Percentiles rank a stretch among this genome's conserved stretches.
phyloP scores from a whole-genome alignment of 192 early-diverging fungal genomes.

The Pilaira anomala region DNA sequence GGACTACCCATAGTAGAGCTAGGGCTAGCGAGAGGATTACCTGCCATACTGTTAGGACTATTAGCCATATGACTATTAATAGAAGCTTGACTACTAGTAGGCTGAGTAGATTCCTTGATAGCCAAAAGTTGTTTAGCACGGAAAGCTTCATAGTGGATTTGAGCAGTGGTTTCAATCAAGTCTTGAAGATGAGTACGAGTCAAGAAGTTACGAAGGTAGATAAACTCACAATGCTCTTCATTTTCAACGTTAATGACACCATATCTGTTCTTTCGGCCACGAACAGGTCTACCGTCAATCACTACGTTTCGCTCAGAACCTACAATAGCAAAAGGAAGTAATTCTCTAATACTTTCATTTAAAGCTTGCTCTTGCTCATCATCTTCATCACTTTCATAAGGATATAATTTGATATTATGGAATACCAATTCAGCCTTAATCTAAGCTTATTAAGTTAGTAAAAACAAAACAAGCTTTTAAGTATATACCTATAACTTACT shows the following conservation, averaged over 20 bases:
- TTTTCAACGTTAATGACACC: slow-evolving; percentile 96
- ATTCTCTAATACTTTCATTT: slow-evolving; percentile 62
- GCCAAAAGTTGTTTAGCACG: slow-evolving; percentile 68
- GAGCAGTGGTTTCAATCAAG: slow-evolving; percentile 90
- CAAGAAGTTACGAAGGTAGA: slow-evolving; percentile 90
- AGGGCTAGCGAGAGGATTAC: neutral
- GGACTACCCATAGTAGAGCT: slow-evolving; percentile 20
- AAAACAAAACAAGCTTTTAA: neutral
- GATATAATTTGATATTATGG: slow-evolving; percentile 89
- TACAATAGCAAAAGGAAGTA: slow-evolving; percentile 94
- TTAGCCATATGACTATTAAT: slow-evolving; percentile 11
- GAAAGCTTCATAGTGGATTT: slow-evolving; percentile 96
- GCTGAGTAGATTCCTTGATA: slow-evolving; percentile 52
- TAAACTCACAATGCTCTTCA: slow-evolving; percentile 94
- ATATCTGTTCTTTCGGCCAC: slow-evolving; percentile 88
- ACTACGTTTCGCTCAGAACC: slow-evolving; percentile 89
- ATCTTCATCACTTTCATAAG: slow-evolving; percentile 85
- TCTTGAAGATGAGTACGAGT: slow-evolving; percentile 93
- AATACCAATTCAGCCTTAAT: slow-evolving; percentile 88
- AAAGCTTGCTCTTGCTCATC: slow-evolving; percentile 72
- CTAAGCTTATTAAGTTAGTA: slow-evolving; percentile 20
- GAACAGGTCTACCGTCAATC: slow-evolving; percentile 84
- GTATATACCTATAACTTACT: slow-evolving; percentile 35
- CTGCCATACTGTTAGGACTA: slow-evolving; percentile 9
- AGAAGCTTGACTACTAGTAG: slow-evolving; percentile 17